These are phyloP conservation scores for Mycena venus DNA, from an alignment of 768 basidiomycete genomes.

Conservation along the genomic window DNA sequence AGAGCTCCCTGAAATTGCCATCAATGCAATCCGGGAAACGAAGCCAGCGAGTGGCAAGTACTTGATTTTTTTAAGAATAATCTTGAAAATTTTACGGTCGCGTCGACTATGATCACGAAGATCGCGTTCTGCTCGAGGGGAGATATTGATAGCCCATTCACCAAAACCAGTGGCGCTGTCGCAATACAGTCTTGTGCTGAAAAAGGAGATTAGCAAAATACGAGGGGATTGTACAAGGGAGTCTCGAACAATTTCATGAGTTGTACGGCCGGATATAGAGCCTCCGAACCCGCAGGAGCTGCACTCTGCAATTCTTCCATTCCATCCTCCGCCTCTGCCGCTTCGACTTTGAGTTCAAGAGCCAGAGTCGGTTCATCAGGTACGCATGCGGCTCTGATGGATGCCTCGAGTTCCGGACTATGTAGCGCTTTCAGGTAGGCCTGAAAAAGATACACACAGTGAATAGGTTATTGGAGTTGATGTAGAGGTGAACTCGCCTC, in stretches of 20 bases:
- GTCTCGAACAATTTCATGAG: slow-evolving; percentile 26
- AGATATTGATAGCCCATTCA: slow-evolving; percentile 58
- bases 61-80: slow-evolving; percentile 78
- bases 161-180: slow-evolving; percentile 25
- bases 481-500: slow-evolving; percentile 62
- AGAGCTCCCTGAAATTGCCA: slow-evolving; percentile 67
- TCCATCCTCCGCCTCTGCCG: slow-evolving; percentile 52
- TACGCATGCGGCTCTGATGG: slow-evolving; percentile 5
- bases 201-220: neutral
- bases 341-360: slow-evolving; percentile 46
- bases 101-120: slow-evolving; percentile 46
- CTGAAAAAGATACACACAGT: neutral
- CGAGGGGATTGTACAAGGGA: too few species aligned
- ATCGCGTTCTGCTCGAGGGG: slow-evolving; percentile 37
- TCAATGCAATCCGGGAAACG: neutral
- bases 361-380: neutral
- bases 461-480: slow-evolving; percentile 19
- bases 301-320: slow-evolving; percentile 56
- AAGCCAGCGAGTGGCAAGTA: slow-evolving; percentile 41
- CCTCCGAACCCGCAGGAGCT: neutral
- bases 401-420: slow-evolving; percentile 12
- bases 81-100: slow-evolving; percentile 52
- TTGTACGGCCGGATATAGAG: neutral
- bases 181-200: slow-evolving; percentile 24
- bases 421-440: slow-evolving; percentile 18